Conservation (phyloP, 2,329 filamentous ascomycete species). For the Colletotrichum salicis region DNA sequence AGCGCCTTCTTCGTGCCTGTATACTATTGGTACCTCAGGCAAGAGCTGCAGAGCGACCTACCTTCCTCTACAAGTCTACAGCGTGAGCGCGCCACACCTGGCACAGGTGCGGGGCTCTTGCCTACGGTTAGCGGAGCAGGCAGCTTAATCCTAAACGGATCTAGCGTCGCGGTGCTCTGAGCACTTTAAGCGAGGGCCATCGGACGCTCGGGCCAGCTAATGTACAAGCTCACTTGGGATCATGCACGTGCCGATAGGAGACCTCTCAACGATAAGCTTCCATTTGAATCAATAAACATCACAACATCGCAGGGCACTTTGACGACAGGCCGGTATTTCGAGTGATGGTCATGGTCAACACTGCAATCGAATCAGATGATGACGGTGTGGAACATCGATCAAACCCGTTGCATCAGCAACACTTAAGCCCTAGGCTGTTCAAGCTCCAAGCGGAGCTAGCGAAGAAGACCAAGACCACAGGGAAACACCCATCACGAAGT, state of each 20-base stretch:
- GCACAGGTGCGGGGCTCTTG: slow-evolving; percentile 12
- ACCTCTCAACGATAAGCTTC: neutral
- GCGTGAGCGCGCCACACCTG: slow-evolving; percentile 1
- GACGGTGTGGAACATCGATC: neutral
- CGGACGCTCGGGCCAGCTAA: neutral
- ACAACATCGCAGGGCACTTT: neutral
- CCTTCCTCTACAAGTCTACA: slow-evolving; percentile 13
- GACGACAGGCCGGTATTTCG: neutral
- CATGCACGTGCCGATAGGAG: slow-evolving; percentile 2
- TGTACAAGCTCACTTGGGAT: neutral
- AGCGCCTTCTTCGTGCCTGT: neutral
- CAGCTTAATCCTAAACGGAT: neutral
- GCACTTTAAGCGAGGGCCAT: neutral
- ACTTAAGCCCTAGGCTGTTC: neutral
- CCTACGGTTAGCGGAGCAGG: neutral
- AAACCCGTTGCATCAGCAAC: slow-evolving; percentile 11
- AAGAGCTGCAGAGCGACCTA: slow-evolving; percentile 1
- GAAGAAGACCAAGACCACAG: neutral
- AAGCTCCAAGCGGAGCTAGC: slow-evolving; percentile 15
- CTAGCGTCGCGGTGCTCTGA: neutral
- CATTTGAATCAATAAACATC: neutral
- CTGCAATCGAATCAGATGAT: neutral
- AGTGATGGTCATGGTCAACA: neutral
- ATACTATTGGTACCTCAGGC: slow-evolving; percentile 2
- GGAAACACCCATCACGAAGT: slow-evolving; percentile 16